Evolutionary conservation across 2,329 filamentous ascomycete genomes (phyloP).

Genomic region (Domatiomyces catenatus): DNA sequence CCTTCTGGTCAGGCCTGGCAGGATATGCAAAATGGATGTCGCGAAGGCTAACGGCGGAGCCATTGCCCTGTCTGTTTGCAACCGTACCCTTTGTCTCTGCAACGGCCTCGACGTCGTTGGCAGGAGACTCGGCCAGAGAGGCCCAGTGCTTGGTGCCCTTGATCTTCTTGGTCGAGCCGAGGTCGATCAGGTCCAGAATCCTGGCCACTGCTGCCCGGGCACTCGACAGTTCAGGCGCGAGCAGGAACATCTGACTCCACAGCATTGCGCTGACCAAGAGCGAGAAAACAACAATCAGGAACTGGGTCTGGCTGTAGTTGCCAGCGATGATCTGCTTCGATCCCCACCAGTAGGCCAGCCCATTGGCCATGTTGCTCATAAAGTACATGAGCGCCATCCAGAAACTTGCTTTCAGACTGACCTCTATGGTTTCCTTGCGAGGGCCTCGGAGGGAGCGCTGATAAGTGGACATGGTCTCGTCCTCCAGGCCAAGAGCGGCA

Average conservation of each 20-base stretch:
- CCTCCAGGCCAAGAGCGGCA: slow-evolving; percentile 35
- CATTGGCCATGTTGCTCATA: slow-evolving; percentile 51
- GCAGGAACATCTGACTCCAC: slow-evolving; percentile 59
- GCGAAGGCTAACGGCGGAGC: slow-evolving; percentile 36
- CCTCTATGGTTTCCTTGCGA: slow-evolving; percentile 32
- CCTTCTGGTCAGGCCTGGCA: slow-evolving; percentile 34
- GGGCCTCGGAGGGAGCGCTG: slow-evolving; percentile 31
- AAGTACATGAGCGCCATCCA: slow-evolving; percentile 31
- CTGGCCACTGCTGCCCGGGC: slow-evolving; percentile 47
- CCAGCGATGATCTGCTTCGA: slow-evolving; percentile 53
- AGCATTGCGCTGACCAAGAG: slow-evolving; percentile 58
- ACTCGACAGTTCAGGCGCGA: slow-evolving; percentile 59
- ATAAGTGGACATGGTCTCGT: slow-evolving; percentile 34
- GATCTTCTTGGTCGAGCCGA: slow-evolving; percentile 22
- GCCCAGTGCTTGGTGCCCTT: neutral
- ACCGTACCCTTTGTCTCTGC: slow-evolving; percentile 5
- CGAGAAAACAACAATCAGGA: slow-evolving; percentile 58
- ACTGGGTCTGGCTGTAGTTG: slow-evolving; percentile 49
- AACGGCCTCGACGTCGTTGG: slow-evolving; percentile 18
- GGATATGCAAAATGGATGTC: slow-evolving; percentile 53
- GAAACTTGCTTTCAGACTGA: slow-evolving; percentile 32
- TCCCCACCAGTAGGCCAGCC: slow-evolving; percentile 69
- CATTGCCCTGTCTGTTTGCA: slow-evolving; percentile 24
- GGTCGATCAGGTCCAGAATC: slow-evolving; percentile 32
- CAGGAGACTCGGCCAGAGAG: slow-evolving; percentile 5